Conservation (phyloP, 768 basidiomycete genomes). For the Termitomyces sp. region DNA sequence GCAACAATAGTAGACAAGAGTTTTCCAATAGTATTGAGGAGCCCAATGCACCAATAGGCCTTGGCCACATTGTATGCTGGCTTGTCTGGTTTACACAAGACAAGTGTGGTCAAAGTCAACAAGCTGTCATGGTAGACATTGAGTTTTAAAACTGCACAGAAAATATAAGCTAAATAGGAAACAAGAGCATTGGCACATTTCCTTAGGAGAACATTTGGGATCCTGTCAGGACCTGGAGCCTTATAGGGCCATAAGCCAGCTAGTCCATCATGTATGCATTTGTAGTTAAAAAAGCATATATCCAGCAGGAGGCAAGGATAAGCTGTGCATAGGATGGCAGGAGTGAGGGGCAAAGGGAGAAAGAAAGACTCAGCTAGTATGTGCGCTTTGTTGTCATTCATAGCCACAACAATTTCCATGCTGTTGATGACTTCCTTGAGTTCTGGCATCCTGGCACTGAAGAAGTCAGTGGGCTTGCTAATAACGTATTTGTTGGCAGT, state of each 20-base stretch:
- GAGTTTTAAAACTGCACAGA: background rate
- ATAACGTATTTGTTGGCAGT: too few species aligned
- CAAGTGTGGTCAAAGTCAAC: background rate
- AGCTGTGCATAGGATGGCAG: too few species aligned
- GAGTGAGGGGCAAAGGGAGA: too few species aligned
- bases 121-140: background rate
- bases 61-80: too few species aligned
- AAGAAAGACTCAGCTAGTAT: too few species aligned
- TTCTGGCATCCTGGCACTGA: too few species aligned
- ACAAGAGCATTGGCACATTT: background rate
- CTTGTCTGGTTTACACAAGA: too few species aligned
- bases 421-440: background rate
- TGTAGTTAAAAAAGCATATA: background rate
- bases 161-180: background rate
- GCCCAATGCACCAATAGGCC: too few species aligned
- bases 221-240: background rate
- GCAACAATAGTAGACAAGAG: too few species aligned
- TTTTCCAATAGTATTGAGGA: too few species aligned
- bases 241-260: background rate
- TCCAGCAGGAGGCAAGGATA: background rate
- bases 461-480: too few species aligned
- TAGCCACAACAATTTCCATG: background rate
- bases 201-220: background rate
- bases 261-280: background rate
- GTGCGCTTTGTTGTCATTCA: background rate